Evolutionary conservation across 768 basidiomycete species (phyloP).

Genomic region (Russula olivacea): DNA sequence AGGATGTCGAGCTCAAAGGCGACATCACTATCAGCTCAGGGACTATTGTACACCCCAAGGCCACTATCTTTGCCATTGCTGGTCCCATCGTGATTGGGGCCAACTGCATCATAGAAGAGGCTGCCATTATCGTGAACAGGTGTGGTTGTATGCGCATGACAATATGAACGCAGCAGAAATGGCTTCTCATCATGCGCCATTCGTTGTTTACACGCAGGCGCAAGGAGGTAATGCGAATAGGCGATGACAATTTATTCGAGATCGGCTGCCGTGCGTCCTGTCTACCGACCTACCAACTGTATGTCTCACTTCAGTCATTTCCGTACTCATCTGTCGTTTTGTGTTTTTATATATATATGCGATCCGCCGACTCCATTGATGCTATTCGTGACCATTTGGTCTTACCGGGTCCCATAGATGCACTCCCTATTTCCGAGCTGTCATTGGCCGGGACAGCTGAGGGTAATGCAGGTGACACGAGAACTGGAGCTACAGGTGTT

Average conservation of each 20-base stretch:
- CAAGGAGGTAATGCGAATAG: constrained; percentile 88
- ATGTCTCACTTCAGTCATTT: constrained; percentile 3
- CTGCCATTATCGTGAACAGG: constrained; percentile 85
- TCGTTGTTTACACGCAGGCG: constrained; percentile 35
- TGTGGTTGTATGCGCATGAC: constrained; percentile 29
- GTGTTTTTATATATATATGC: constrained; percentile 30
- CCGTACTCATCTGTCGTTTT: not conserved
- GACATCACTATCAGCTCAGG: constrained; percentile 90
- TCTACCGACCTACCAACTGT: not conserved
- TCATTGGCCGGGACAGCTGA: constrained; percentile 8
- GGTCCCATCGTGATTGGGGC: constrained; percentile 88
- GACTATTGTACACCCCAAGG: constrained; percentile 88
- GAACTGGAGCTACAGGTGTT: constrained; percentile 8
- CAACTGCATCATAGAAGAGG: constrained; percentile 89
- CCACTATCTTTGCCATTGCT: constrained; percentile 84
- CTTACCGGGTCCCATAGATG: constrained; percentile 46
- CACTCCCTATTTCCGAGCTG: constrained; percentile 26
- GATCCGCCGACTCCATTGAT: constrained; percentile 2
- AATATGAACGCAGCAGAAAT: not conserved
- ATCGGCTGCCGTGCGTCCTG: constrained; percentile 77
- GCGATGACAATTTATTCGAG: constrained; percentile 91
- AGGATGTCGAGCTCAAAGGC: constrained; percentile 91
- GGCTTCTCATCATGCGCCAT: not conserved
- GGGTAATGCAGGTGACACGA: constrained; percentile 5
- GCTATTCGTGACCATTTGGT: constrained; percentile 48